These are phyloP conservation scores for Tricladium varicosporioides DNA, from an alignment of 2,329 filamentous ascomycete genomes.

Conservation along the genomic window DNA sequence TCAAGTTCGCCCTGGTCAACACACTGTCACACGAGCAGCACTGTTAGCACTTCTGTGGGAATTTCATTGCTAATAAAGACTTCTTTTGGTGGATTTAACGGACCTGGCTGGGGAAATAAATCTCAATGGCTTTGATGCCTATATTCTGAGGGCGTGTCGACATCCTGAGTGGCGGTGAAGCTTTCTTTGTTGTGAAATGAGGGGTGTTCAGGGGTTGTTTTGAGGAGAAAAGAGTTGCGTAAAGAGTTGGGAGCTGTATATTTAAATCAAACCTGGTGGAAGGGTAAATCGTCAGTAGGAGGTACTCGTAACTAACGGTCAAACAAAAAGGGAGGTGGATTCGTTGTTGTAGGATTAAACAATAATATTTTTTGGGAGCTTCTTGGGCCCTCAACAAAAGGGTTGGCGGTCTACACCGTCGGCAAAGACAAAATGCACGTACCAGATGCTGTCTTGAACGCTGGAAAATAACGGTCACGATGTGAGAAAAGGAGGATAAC, in stretches of 20 bases:
- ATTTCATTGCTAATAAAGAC: too few species aligned
- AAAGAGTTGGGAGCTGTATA: conserved; percentile 2
- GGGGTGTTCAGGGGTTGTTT: conserved; percentile 3
- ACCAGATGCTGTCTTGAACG: background rate
- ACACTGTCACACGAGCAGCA: conserved; percentile 53
- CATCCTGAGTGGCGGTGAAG: conserved; percentile 48
- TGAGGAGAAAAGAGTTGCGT: background rate
- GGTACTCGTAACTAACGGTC: background rate
- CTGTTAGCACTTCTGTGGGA: conserved; percentile 16
- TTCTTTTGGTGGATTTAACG: background rate
- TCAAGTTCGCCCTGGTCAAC: conserved; percentile 81
- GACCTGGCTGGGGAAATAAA: conserved; percentile 86
- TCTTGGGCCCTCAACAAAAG: background rate
- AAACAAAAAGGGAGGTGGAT: background rate
- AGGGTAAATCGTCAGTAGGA: background rate
- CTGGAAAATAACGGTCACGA: background rate
- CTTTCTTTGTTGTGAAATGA: conserved; percentile 5
- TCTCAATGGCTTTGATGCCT: conserved; percentile 89
- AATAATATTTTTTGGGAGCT: background rate
- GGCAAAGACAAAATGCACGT: background rate
- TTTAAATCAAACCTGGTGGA: background rate
- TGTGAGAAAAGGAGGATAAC: background rate
- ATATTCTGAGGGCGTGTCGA: conserved; percentile 79
- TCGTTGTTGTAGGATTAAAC: background rate
- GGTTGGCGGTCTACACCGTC: background rate